phyloP scores from a whole-genome alignment of 129 eudicot species.

The Flaveria trinervia region DNA sequence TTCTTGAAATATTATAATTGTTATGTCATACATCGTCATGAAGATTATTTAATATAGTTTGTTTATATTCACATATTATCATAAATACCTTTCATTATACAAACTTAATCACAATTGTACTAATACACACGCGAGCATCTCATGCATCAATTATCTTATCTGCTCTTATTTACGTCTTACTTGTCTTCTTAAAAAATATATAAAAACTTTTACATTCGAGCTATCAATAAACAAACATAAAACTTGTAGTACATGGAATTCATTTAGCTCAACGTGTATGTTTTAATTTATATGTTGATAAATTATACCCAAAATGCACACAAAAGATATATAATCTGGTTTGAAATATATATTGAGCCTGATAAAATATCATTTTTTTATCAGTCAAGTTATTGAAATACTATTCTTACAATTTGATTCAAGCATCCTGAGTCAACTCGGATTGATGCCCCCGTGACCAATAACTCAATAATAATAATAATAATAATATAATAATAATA shows the following conservation, averaged over 20 bases:
- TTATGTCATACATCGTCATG: too few species aligned
- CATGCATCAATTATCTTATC: too few species aligned
- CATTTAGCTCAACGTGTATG: background rate
- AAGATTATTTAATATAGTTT: too few species aligned
- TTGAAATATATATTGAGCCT: background rate
- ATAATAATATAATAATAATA: too few species aligned
- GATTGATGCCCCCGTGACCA: background rate
- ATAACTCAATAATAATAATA: background rate
- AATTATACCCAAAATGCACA: background rate
- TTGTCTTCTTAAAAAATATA: too few species aligned
- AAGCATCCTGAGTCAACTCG: conserved; percentile 32
- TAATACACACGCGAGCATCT: too few species aligned
- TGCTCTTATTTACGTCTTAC: background rate
- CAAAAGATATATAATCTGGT: background rate
- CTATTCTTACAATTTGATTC: background rate
- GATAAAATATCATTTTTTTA: background rate
- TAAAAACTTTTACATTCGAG: background rate
- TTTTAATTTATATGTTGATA: background rate
- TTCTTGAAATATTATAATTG: too few species aligned
- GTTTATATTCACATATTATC: too few species aligned
- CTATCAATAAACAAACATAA: background rate
- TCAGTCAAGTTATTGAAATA: background rate
- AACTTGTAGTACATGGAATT: too few species aligned
- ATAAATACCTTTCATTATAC: too few species aligned
- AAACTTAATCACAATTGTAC: background rate